A percentile compares a stretch with the other conserved stretches of the same genome.
phyloP scores from a whole-genome alignment of 768 basidiomycete species.

The Trametes cingulata region DNA sequence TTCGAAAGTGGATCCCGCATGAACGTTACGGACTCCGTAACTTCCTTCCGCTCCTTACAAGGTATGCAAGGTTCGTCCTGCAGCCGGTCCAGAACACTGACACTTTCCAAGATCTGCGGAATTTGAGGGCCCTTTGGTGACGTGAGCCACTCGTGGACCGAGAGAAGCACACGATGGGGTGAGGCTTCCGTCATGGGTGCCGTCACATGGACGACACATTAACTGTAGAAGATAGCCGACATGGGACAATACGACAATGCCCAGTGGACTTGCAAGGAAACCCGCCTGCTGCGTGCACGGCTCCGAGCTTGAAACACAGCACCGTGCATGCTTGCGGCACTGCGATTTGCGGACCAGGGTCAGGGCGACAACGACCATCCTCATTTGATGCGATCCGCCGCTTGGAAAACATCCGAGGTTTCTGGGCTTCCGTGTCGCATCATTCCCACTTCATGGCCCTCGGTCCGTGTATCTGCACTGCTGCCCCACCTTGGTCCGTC shows the following conservation, averaged over 20 bases:
- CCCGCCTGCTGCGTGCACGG: neutral
- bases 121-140: neutral
- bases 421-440: conserved; percentile 7
- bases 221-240: too few species aligned
- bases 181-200: neutral
- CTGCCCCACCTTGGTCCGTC: neutral
- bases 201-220: conserved; percentile 12
- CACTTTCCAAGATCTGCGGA: neutral
- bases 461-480: conserved; percentile 4
- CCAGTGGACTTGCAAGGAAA: too few species aligned
- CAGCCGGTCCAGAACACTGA: neutral
- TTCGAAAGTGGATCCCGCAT: conserved; percentile 8
- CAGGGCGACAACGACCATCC: neutral
- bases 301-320: neutral
- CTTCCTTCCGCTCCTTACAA: neutral
- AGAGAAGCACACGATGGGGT: neutral
- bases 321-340: neutral
- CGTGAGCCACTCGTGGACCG: neutral
- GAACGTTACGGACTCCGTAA: neutral
- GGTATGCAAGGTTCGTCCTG: neutral
- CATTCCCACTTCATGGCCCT: conserved; percentile 1
- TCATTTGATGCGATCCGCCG: neutral
- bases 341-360: neutral
- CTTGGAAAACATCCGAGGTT: neutral
- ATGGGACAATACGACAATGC: too few species aligned